Evolutionary conservation across 1,284 basidiomycete genomes (phyloP), one percentile per base, ranked within the genome.

Genomic region (Irpex sp.): DNA sequence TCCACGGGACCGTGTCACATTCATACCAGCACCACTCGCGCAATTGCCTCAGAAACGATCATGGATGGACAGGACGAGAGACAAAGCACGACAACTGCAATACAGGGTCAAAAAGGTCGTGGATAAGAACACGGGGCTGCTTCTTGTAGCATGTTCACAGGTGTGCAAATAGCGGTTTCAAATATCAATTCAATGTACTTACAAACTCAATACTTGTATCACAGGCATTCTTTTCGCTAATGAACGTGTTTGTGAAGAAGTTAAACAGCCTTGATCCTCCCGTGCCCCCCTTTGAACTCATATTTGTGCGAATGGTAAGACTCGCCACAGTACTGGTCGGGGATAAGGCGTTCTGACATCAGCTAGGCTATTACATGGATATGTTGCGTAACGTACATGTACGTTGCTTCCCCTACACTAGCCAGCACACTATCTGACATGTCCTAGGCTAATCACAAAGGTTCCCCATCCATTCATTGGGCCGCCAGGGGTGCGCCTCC

Each of bases 391-490:
- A 51, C 70, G n/a, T 81, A 81, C 59, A 81, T 86, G 73, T 78
- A 69, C 38, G 73, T 73, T 36, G 15, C 31, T 2, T 9, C 9
- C 6, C 34, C 34, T 34, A 44, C 4, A 37, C n/a, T 21, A 15
- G 49, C 6, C 26, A 5, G 17, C 15, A 37, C 21, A 6, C 13
- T 13, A 17, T 19, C 37, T 57, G 19, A 60, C 44, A 54, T 15
- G 8, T 21, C 51, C 65, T 55, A 87, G 85, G 84, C 63, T 79
- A n/a, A 68, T 71, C 37, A 77, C 74, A n/a, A 78, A 81, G 21
- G 82, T 91, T 0, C 84, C 86, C 0, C 76, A 92, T 68, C 90
- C 90, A 0, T 75, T 88, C 59, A 68, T 87, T 2, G 92, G 92
- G 0, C 92, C 91, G 0, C 84, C 85, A 59, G 87, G 81, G 1